phyloP scores from a whole-genome alignment of 73 alveolate species.

The Tetrahymena thermophila region DNA sequence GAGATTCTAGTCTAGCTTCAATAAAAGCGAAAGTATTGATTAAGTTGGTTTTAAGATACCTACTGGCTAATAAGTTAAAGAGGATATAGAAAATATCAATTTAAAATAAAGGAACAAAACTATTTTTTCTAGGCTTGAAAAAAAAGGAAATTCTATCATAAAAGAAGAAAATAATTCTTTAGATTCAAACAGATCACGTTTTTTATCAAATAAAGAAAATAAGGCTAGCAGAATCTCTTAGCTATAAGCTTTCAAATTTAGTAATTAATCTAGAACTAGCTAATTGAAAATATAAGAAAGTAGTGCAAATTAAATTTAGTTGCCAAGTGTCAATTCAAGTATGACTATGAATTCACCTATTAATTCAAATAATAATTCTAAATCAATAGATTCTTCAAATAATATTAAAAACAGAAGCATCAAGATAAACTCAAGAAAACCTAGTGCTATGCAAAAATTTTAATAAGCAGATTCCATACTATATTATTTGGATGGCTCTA shows the following conservation, averaged over 20 bases:
- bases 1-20: background rate
- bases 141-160: background rate
- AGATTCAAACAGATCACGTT: background rate
- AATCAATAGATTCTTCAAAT: background rate
- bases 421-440: background rate
- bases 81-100: background rate
- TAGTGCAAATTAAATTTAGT: too few relatives aligned
- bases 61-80: background rate
- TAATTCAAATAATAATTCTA: background rate
- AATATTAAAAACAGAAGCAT: background rate
- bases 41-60: background rate
- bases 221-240: background rate
- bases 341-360: background rate
- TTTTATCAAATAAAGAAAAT: background rate
- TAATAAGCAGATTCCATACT: background rate
- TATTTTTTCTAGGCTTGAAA: background rate
- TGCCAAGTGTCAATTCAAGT: background rate
- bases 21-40: background rate
- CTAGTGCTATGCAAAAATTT: background rate
- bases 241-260: background rate
- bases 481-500: background rate
- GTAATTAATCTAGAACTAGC: background rate
- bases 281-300: background rate
- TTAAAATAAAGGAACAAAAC: background rate
- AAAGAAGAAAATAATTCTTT: background rate